Base-by-base conservation (phyloP, 176 grass and related monocot genomes). In the barley (Hordeum vulgare) region DNA sequence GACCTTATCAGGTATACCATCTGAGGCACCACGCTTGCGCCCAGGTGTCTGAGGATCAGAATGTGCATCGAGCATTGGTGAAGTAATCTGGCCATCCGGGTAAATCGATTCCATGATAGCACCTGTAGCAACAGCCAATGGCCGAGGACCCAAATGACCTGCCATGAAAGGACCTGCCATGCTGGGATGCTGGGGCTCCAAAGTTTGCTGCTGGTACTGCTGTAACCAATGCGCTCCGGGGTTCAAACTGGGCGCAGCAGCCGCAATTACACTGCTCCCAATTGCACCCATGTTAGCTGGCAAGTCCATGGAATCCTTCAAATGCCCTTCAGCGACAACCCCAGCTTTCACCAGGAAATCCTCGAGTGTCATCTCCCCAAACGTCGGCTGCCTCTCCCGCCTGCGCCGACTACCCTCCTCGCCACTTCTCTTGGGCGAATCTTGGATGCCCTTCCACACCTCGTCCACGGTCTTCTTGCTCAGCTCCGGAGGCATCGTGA, bases 311-410 rank as follows among this genome's bases (percentile, higher is more conserved):
- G 61, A 40, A 89, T 91, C 92, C 71, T 89, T 91, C 68, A 73
- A 56, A 87, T 49, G 54, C 23, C 73, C 88, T 18, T 91, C 92
- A 1, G 80, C 67, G 45, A 95, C 90, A 45, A 95, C 96, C 35
- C 96, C 96, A 70, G 96, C 96, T 90, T 92, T 93, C 26, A 95
- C 20, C 31, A 98, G 65, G 87, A 98, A 98, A 41, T 94, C 93
- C 79, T 98, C 96, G 24, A 98, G 82, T 6, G 93, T 95, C 93
- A 95, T 98, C 86, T 95, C 96, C 49, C 93, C 96, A 24, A 95
- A 79, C 4, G 80, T 83, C 10, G 67, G 74, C 60, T 90, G 88
- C 88, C 84, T 83, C 67, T 80, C 84, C 66, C 9, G 45, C 73
- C 65, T 78, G 47, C 33, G 33, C n/a, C 6, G 47, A 25, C 75